Conservation (phyloP, 768 basidiomycete genomes). For the Mycena belliarum region DNA sequence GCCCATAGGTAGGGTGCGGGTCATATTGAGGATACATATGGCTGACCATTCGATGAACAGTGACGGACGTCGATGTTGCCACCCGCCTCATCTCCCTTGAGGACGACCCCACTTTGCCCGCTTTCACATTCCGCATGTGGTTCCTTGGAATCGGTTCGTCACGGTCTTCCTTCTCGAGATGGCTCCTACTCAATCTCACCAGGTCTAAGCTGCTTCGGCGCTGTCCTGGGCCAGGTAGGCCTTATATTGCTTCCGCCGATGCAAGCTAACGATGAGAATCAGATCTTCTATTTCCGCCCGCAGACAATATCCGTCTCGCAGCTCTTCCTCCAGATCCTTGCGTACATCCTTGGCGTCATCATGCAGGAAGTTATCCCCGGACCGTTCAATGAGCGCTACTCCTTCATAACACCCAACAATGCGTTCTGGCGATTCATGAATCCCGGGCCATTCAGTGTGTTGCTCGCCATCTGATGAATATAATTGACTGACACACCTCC, state of each 20-base stretch:
- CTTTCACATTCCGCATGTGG: slow-evolving; percentile 58
- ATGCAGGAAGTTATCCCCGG: slow-evolving; percentile 44
- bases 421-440: slow-evolving; percentile 58
- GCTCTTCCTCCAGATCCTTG: slow-evolving; percentile 52
- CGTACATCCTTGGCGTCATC: slow-evolving; percentile 50
- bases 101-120: slow-evolving; percentile 50
- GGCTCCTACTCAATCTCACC: background rate
- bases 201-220: slow-evolving; percentile 58
- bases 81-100: slow-evolving; percentile 53
- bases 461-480: background rate
- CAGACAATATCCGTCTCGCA: slow-evolving; percentile 52
- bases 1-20: slow-evolving; percentile 41
- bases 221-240: slow-evolving; percentile 48
- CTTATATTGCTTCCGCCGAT: too few species aligned
- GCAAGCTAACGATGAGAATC: too few species aligned
- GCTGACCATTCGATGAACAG: slow-evolving; percentile 22
- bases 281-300: slow-evolving; percentile 57
- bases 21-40: background rate
- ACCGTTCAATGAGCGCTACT: slow-evolving; percentile 29
- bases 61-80: slow-evolving; percentile 47
- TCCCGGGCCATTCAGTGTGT: slow-evolving; percentile 60
- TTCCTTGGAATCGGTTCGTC: slow-evolving; percentile 43
- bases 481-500: background rate
- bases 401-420: slow-evolving; percentile 34
- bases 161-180: too few species aligned